Evolutionary conservation across 441 rosid species (phyloP).

Genomic region (Aleurites moluccanus): DNA sequence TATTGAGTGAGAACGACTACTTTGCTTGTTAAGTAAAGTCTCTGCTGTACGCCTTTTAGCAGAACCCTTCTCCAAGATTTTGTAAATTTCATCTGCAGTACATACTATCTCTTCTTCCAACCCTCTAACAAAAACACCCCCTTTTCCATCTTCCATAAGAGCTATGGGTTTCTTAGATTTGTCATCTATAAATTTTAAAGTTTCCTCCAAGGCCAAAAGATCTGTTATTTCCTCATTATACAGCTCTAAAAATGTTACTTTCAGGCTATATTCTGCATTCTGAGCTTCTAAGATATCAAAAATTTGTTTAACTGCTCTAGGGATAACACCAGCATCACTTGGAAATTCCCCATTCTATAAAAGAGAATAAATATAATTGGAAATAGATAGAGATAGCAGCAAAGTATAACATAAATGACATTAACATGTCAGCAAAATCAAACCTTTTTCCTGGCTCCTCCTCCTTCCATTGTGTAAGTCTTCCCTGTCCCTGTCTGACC

Average conservation of each 20-base stretch:
- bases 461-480: constrained; percentile 99
- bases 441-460: constrained; percentile 83
- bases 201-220: constrained; percentile 92
- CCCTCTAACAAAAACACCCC: constrained; percentile 96
- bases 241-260: constrained; percentile 95
- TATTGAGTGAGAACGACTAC: constrained; percentile 98
- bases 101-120: constrained; percentile 96
- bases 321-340: constrained; percentile 97
- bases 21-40: constrained; percentile 98
- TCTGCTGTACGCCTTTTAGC: constrained; percentile 98
- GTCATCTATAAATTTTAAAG: constrained; percentile 75
- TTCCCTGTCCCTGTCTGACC: constrained; percentile 99
- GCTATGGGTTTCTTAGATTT: constrained; percentile 96
- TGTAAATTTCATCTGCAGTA: constrained; percentile 96
- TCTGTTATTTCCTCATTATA: constrained; percentile 97
- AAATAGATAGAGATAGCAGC: constrained; percentile 14
- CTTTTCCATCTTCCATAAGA: constrained; percentile 99
- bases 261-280: constrained; percentile 92
- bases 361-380: constrained; percentile 28
- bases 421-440: constrained; percentile 3
- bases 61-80: constrained; percentile 96
- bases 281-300: constrained; percentile 94
- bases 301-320: constrained; percentile 92
- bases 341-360: constrained; percentile 95
- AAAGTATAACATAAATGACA: constrained; percentile 12